These are phyloP conservation scores for Priceomyces carsonii DNA, from an alignment of 805 yeast genomes.

Conservation along the genomic window DNA sequence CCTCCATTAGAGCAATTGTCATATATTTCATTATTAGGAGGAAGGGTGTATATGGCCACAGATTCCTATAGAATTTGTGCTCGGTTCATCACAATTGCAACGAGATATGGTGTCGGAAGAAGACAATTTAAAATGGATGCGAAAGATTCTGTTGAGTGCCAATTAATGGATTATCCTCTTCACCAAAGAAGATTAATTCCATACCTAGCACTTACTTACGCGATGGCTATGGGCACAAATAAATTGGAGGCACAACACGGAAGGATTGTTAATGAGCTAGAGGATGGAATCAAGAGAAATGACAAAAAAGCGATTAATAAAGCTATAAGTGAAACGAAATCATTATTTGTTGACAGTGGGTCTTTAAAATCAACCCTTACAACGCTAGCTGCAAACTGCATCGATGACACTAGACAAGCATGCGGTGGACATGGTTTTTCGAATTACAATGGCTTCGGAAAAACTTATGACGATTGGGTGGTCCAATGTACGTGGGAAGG, in stretches of 20 bases:
- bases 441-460: slow-evolving; percentile 88
- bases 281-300: slow-evolving; percentile 50
- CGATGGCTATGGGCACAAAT: slow-evolving; percentile 70
- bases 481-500: slow-evolving; percentile 99
- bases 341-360: slow-evolving; percentile 80
- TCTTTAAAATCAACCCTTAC: slow-evolving; percentile 87
- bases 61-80: slow-evolving; percentile 83
- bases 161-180: slow-evolving; percentile 80
- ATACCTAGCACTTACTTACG: slow-evolving; percentile 75
- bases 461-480: slow-evolving; percentile 90
- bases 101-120: slow-evolving; percentile 87
- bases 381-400: slow-evolving; percentile 77
- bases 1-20: slow-evolving; percentile 89
- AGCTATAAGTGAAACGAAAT: slow-evolving; percentile 66
- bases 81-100: slow-evolving; percentile 78
- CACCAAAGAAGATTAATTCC: slow-evolving; percentile 90
- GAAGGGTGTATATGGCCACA: slow-evolving; percentile 86
- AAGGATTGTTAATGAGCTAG: slow-evolving; percentile 52
- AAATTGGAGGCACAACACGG: slow-evolving; percentile 57
- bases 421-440: slow-evolving; percentile 98
- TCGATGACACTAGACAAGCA: slow-evolving; percentile 88
- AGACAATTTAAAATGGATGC: slow-evolving; percentile 67
- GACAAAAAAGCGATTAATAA: slow-evolving; percentile 44
- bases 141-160: slow-evolving; percentile 55
- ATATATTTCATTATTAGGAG: slow-evolving; percentile 83